phyloP scores from a whole-genome alignment of 1,139 yeast genomes.

The Candida sp. region DNA sequence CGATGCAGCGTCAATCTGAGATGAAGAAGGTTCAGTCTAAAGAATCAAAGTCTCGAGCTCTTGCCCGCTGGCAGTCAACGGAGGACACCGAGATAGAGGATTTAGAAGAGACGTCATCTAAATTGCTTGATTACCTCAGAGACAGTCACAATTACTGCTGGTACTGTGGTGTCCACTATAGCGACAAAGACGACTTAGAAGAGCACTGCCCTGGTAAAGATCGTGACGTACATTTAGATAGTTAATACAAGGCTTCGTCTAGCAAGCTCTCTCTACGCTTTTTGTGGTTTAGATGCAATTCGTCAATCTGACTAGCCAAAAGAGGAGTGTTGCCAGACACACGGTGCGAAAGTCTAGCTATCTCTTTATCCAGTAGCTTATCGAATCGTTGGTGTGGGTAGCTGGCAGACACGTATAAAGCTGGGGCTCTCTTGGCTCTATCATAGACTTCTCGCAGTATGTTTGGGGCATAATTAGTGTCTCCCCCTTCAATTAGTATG shows the following conservation, averaged over 20 bases:
- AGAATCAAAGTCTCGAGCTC: background rate
- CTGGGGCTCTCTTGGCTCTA: constrained; percentile 20
- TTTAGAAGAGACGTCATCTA: constrained; percentile 4
- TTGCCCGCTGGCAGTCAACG: background rate
- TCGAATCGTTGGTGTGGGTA: constrained; percentile 21
- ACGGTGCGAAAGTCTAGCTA: constrained; percentile 8
- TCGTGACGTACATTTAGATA: constrained; percentile 12
- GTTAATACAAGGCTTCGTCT: constrained; percentile 11
- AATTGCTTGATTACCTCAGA: constrained; percentile 24
- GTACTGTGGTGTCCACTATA: constrained; percentile 31
- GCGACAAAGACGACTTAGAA: constrained; percentile 10
- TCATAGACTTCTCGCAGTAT: constrained; percentile 16
- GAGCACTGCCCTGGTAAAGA: constrained; percentile 26
- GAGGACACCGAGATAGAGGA: constrained; percentile 6
- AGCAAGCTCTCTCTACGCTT: constrained; percentile 18
- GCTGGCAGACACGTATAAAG: constrained; percentile 19
- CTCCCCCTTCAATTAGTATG: constrained; percentile 6
- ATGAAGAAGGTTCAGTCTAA: background rate
- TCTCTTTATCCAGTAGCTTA: constrained; percentile 16
- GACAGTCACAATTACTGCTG: constrained; percentile 27
- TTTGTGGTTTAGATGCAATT: constrained; percentile 20
- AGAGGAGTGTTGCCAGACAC: constrained; percentile 25
- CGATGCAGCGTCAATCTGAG: background rate
- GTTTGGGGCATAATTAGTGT: constrained; percentile 13
- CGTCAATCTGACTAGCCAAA: constrained; percentile 20